These are phyloP conservation scores for Cryptococcus hybrid DNA, from an alignment of 1,284 basidiomycete species.

Conservation along the genomic window DNA sequence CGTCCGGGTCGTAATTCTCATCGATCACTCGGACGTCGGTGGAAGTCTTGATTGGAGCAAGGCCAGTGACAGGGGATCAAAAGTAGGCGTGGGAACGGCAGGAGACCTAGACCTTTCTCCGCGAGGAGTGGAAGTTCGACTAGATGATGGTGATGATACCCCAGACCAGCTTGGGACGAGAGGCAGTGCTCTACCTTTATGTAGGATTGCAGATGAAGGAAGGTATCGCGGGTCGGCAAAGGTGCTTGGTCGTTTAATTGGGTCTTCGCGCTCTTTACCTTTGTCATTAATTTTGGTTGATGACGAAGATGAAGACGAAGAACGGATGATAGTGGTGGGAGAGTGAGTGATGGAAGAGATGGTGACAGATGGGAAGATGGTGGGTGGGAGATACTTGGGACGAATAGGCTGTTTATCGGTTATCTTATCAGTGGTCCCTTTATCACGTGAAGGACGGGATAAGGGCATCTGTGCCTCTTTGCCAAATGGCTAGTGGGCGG, in stretches of 20 bases:
- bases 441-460: neutral
- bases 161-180: constrained; percentile 13
- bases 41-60: no score
- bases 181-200: constrained; percentile 16
- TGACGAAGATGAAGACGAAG: neutral
- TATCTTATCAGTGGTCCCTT: neutral
- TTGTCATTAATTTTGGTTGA: neutral
- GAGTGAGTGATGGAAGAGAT: neutral
- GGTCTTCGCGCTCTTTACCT: neutral
- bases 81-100: no score
- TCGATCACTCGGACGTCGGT: no score
- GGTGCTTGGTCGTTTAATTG: neutral
- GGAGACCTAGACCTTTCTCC: no score
- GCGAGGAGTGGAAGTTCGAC: neutral
- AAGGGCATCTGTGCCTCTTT: neutral
- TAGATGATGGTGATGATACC: constrained; percentile 2
- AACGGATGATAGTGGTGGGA: neutral
- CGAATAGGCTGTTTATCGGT: neutral
- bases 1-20: no score
- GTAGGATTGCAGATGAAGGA: constrained; percentile 7
- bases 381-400: neutral
- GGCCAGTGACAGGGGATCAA: no score
- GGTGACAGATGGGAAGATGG: neutral
- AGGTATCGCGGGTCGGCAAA: constrained; percentile 11
- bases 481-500: constrained; percentile 12